Evolutionary conservation across 306 rosid species (phyloP), one percentile per base, ranked within the genome.

Genomic region (Prosopis cineraria): DNA sequence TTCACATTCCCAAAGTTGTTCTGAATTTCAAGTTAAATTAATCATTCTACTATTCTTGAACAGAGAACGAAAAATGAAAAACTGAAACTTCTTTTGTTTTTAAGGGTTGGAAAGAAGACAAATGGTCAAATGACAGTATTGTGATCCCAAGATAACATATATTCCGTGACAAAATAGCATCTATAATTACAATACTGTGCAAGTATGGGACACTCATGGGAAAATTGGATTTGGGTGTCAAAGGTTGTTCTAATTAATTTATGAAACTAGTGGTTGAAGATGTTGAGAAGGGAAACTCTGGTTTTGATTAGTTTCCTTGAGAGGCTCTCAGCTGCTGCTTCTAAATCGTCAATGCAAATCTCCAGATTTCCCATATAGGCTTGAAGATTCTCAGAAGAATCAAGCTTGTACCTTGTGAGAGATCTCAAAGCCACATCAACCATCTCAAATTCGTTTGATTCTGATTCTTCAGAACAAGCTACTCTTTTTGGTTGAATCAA

Each of bases 201-300:
- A 81, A 64, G 43, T 11, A 53, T 3, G 34, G 34, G 78, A 70
- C 27, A 22, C 25, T n/a, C 41, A 60, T 7, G 59, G 73, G 11
- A 40, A 17, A 50, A 37, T 48, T 71, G 64, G 50, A 48, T 33
- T 31, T 50, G 64, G 19, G 63, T 50, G 63, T 50, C 33, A 7
- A 4, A 4, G 3, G 7, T 4, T n/a, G 24, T 71, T 41, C 20
- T 44, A 29, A 1, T 16, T 13, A 20, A 31, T 64, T 30, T 58
- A 2, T 31, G 10, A 22, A 48, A 19, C 71, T 72, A 77, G 70
- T 77, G 39, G 37, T 36, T 79, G 68, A 84, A 80, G 64, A 84
- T 76, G 65, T 84, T 79, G 75, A 84, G 87, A 53, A 84, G 81
- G 22, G 63, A 52, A 72, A 76, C 81, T 77, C 87, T 72, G 2